Base-by-base conservation (phyloP, 176 grass and related monocot species). In the Guadua angustifolia region DNA sequence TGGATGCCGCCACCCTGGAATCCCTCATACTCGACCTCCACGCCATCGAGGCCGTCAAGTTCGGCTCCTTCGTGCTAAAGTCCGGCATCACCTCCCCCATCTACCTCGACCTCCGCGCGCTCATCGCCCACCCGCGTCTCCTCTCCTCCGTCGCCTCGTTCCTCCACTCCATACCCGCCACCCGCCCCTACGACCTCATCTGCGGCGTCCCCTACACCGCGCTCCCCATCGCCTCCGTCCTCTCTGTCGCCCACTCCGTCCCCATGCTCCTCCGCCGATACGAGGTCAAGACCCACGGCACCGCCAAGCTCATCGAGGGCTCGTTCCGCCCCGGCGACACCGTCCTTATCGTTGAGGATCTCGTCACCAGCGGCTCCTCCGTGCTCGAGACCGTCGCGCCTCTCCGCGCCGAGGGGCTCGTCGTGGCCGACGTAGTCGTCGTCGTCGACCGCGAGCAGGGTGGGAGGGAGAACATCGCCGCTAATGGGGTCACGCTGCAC, bases 121-220 rank as follows among this genome's bases (percentile, higher is more conserved):
- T 98, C 88, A 83, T 98, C 73, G 92, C 96, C 24, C 94, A 89
- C 84, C 93, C 91, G 33, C 87, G 80, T 57, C 77, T 98, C 52
- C 93, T 98, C 73, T 47, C 88, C 66, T 35, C 58, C 59, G 57
- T 95, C 86, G 71, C 96, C 56, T 71, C 87, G 29, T 85, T 95
- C 63, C 96, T 98, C 69, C 60, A 80, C 80, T 7, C 93, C 50
- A 66, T 93, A 88, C 82, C 72, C 3, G 0, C 75, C 33, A 50
- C 92, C 18, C 70, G 75, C 82, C 38, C 84, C 56, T 95, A 95
- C 86, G 88, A 84, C 63, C 87, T 98, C 83, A 83, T 98, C 26
- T 98, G 93, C 78, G 96, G 96, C 81, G 93, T 98, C 14, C 93
- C 95, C 22, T 98, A 98, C 83, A 98, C 96, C 1, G 93, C 96